Evolutionary conservation across 345 rosid species (phyloP).

Genomic region (Corchorus olitorius): DNA sequence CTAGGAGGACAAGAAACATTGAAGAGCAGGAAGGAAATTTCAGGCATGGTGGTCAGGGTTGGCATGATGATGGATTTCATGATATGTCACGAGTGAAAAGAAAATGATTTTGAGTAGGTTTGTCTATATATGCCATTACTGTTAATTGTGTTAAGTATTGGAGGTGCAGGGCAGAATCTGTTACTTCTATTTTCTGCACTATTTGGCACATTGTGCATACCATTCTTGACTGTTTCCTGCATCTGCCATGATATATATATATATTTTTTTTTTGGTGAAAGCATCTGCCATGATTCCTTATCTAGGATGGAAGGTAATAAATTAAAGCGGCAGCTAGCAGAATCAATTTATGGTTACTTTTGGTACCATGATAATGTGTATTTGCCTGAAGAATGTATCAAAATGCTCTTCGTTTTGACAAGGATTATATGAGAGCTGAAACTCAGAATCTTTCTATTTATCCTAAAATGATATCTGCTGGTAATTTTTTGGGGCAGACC

Average conservation of each 20-base stretch:
- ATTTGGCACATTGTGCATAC: neutral
- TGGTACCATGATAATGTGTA: neutral
- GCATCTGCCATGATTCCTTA: neutral
- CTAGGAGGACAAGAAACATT: too few relatives aligned
- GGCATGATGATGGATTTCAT: too few relatives aligned
- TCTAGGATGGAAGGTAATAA: neutral
- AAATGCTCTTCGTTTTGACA: constrained; percentile 3
- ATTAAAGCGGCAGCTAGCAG: neutral
- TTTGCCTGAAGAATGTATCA: constrained; percentile 2
- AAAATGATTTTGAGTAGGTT: too few relatives aligned
- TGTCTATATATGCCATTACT: too few relatives aligned
- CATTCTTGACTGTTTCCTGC: neutral
- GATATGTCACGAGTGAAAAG: too few relatives aligned
- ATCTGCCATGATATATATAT: too few relatives aligned
- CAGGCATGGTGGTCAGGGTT: too few relatives aligned
- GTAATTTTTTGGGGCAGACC: neutral
- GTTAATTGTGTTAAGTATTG: neutral
- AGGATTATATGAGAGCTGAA: neutral
- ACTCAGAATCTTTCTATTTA: neutral
- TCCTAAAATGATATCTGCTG: neutral
- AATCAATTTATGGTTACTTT: neutral
- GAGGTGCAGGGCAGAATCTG: constrained; percentile 7
- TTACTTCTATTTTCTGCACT: neutral
- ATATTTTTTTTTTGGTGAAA: too few relatives aligned
- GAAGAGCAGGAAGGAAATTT: too few relatives aligned